These are phyloP conservation scores for Saccharomyces uvarum DNA, from an alignment of 1,139 yeast species.

Conservation along the genomic window DNA sequence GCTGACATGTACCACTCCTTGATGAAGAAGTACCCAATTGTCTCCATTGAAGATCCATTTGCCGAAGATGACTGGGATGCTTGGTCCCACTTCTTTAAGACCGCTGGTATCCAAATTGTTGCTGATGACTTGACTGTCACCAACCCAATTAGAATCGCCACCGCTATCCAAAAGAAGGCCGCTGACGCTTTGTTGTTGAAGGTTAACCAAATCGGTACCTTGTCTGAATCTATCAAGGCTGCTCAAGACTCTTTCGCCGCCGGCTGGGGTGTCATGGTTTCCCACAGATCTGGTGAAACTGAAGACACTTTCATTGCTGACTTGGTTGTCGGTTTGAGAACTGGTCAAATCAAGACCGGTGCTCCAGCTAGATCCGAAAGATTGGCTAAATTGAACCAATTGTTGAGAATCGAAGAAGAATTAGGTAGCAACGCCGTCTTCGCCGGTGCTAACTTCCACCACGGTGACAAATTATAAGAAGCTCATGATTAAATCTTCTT, in stretches of 20 bases:
- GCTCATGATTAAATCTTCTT: slow-evolving; percentile 1
- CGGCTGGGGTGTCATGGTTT: slow-evolving; percentile 96
- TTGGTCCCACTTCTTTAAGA: slow-evolving; percentile 79
- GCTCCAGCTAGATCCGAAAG: slow-evolving; percentile 99
- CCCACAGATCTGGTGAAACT: slow-evolving; percentile 98
- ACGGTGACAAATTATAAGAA: slow-evolving; percentile 31
- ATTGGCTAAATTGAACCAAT: slow-evolving; percentile 94
- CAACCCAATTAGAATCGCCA: slow-evolving; percentile 86
- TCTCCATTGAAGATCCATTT: slow-evolving; percentile 94
- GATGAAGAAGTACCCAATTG: slow-evolving; percentile 86
- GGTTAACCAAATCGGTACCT: slow-evolving; percentile 92
- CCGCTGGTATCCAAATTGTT: slow-evolving; percentile 75
- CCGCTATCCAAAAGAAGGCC: slow-evolving; percentile 90
- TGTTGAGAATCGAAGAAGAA: slow-evolving; percentile 94
- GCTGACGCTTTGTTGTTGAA: slow-evolving; percentile 88
- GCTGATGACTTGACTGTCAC: slow-evolving; percentile 97
- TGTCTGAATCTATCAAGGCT: slow-evolving; percentile 86
- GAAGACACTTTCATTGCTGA: slow-evolving; percentile 97
- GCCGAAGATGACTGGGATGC: slow-evolving; percentile 99
- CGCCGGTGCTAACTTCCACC: slow-evolving; percentile 85
- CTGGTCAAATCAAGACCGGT: slow-evolving; percentile 98
- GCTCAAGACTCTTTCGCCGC: slow-evolving; percentile 85
- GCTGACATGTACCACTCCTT: slow-evolving; percentile 73
- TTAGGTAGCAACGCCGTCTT: slow-evolving; percentile 90
- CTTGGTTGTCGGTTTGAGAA: slow-evolving; percentile 88